These are phyloP conservation scores for Tolypocladium pustulatum DNA, from an alignment of 2,329 filamentous ascomycete genomes.

Conservation along the genomic window DNA sequence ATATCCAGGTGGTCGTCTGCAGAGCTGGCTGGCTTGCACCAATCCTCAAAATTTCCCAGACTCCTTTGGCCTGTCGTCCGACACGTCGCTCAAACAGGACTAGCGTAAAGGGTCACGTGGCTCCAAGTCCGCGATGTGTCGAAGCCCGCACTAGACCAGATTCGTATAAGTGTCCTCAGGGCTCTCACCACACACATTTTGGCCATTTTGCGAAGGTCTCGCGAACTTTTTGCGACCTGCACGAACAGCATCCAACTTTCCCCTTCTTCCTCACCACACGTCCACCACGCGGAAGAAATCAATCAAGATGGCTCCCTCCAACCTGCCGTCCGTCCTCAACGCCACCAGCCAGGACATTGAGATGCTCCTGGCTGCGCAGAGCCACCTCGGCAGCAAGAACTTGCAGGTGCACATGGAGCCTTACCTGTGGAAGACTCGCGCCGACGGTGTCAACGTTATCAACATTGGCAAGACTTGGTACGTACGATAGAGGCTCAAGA, in stretches of 20 bases:
- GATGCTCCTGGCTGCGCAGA: conserved; percentile 96
- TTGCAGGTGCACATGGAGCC: conserved; percentile 98
- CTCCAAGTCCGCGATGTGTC: neutral
- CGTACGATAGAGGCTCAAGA: conserved; percentile 19
- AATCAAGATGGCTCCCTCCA: conserved; percentile 86
- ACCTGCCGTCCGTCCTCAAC: conserved; percentile 93
- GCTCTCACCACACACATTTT: conserved; percentile 30
- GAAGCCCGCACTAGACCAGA: conserved; percentile 7
- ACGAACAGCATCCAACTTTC: conserved; percentile 15
- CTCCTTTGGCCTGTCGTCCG: neutral
- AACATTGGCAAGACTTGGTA: conserved; percentile 99
- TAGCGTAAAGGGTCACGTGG: conserved; percentile 22
- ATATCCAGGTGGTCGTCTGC: neutral
- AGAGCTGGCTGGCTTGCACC: neutral
- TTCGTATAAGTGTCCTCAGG: conserved; percentile 19
- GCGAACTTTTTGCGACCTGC: conserved; percentile 32
- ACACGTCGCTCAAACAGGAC: conserved; percentile 1
- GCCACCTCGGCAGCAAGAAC: conserved; percentile 98
- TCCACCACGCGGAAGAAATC: conserved; percentile 24
- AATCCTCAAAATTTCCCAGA: conserved; percentile 23
- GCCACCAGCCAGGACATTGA: conserved; percentile 97
- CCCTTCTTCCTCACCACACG: conserved; percentile 15
- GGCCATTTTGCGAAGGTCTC: conserved; percentile 21
- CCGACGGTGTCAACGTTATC: conserved; percentile 96
- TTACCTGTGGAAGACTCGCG: conserved; percentile 99